Conservation (phyloP, 345 rosid genomes). For the Gossypium sturtianum region DNA sequence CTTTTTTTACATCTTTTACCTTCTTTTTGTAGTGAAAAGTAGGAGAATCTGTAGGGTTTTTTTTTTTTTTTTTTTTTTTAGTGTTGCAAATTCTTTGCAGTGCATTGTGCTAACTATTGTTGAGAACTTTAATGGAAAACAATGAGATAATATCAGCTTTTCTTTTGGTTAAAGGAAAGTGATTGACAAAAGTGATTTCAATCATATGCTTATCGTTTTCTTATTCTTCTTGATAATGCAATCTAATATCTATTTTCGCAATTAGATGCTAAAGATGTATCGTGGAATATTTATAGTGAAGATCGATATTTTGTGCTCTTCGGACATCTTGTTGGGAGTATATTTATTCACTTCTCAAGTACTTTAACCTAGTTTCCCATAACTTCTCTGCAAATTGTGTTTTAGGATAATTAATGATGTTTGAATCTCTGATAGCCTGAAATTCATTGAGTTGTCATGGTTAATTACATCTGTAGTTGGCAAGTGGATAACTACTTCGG, state of each 20-base stretch:
- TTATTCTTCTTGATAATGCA: neutral
- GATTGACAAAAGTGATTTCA: neutral
- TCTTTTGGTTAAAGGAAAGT: slow-evolving; percentile 5
- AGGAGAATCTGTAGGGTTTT: slow-evolving; percentile 26
- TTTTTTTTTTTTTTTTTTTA: slow-evolving; percentile 8
- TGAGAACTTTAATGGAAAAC: slow-evolving; percentile 2
- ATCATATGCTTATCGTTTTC: neutral
- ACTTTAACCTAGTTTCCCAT: neutral
- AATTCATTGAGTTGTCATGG: neutral
- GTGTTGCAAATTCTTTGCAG: slow-evolving; percentile 6
- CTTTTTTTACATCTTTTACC: slow-evolving; percentile 7
- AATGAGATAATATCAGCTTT: neutral
- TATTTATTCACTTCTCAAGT: neutral
- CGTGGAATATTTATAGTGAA: neutral
- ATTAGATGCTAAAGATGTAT: neutral
- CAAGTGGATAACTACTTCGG: neutral
- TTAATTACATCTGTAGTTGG: neutral
- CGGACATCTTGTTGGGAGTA: neutral
- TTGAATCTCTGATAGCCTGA: neutral
- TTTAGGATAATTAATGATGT: neutral
- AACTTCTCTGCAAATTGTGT: neutral
- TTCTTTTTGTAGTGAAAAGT: slow-evolving; percentile 11
- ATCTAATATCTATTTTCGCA: neutral
- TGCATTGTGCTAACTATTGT: slow-evolving; percentile 17
- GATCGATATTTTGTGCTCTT: neutral